Percentiles rank a stretch among this genome's conserved stretches.
Evolutionary conservation across 108 stramenopile species (phyloP).

Genomic region (Skeletonema menzelii): DNA sequence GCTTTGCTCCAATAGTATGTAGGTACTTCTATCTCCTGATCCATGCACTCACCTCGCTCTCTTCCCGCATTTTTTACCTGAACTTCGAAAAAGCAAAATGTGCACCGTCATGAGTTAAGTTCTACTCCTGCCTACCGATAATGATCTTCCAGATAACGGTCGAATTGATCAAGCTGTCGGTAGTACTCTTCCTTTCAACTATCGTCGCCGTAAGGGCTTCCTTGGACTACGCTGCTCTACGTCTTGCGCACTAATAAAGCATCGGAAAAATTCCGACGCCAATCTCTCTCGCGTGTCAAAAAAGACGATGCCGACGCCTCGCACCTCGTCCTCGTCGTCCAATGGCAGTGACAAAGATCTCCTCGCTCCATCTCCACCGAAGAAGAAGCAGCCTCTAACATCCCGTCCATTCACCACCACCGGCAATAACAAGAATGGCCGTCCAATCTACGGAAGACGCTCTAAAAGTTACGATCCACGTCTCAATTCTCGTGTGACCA

Average conservation of each 20-base stretch:
- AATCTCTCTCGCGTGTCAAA: background rate
- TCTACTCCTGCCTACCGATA: background rate
- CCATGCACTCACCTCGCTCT: too few relatives aligned
- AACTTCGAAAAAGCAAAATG: too few relatives aligned
- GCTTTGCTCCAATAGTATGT: too few relatives aligned
- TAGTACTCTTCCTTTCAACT: background rate
- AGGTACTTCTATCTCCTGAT: too few relatives aligned
- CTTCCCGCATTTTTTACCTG: too few relatives aligned
- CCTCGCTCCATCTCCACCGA: background rate
- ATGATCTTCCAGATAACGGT: background rate
- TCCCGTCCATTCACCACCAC: background rate
- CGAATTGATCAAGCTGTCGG: background rate
- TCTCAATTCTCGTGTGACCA: background rate
- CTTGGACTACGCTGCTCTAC: background rate
- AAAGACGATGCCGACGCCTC: background rate
- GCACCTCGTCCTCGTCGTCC: too few relatives aligned
- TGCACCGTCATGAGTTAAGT: too few relatives aligned
- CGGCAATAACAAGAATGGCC: background rate
- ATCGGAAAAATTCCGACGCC: too few relatives aligned
- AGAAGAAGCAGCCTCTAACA: background rate
- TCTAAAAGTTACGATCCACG: background rate
- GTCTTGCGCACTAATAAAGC: background rate
- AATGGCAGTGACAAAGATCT: background rate
- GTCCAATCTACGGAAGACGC: background rate
- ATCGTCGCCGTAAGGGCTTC: background rate